Conservation (phyloP, 1,139 yeast species). For the Candida gigantensis region DNA sequence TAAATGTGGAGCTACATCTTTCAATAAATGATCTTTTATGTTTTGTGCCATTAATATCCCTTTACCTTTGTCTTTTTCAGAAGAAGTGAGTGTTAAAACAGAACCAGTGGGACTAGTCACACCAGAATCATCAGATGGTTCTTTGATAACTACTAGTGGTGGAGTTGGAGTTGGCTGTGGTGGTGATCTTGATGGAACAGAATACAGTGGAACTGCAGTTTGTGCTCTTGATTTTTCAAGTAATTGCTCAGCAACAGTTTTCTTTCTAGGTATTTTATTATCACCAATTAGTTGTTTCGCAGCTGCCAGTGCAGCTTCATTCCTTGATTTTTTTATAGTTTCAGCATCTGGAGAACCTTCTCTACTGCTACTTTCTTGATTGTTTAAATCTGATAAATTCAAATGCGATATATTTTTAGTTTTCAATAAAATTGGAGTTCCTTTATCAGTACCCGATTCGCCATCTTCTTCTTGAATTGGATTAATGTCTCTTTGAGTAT, state of each 20-base stretch:
- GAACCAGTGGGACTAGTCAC: conserved; percentile 19
- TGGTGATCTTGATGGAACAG: conserved; percentile 7
- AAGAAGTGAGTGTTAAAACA: conserved; percentile 5
- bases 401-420: conserved; percentile 47
- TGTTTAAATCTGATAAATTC: conserved; percentile 36
- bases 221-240: not conserved
- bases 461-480: conserved; percentile 9
- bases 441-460: conserved; percentile 10
- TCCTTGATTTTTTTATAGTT: conserved; percentile 8
- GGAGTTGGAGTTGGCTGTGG: conserved; percentile 4
- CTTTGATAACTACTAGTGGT: conserved; percentile 3
- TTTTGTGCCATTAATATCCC: conserved; percentile 10
- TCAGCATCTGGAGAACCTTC: conserved; percentile 14
- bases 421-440: conserved; percentile 18
- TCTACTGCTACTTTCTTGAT: conserved; percentile 1
- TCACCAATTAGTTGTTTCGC: conserved; percentile 7
- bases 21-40: conserved; percentile 25
- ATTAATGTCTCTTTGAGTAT: conserved; percentile 6
- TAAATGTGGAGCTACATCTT: conserved; percentile 36
- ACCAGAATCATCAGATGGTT: conserved; percentile 9
- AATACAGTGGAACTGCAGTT: conserved; percentile 1
- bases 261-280: not conserved
- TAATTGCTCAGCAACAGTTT: not conserved
- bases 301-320: conserved; percentile 14
- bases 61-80: conserved; percentile 4